These are phyloP conservation scores for Davidsoniella eucalypti DNA, from an alignment of 2,329 filamentous ascomycete genomes.

Conservation along the genomic window DNA sequence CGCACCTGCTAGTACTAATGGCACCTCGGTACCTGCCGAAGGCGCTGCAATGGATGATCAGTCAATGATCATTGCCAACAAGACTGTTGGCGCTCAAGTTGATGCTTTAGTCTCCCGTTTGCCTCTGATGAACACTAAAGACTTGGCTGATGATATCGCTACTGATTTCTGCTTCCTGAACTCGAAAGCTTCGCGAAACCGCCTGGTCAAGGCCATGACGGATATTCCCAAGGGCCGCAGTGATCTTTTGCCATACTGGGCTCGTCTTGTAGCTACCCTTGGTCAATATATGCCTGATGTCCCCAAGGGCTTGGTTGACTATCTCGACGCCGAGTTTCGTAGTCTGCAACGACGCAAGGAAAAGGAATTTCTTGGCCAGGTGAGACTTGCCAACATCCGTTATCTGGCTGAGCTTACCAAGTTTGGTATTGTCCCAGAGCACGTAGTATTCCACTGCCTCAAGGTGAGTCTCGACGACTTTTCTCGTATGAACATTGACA, in stretches of 20 bases:
- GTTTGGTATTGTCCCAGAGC: slow-evolving; percentile 93
- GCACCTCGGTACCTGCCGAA: slow-evolving; percentile 31
- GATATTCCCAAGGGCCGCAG: slow-evolving; percentile 89
- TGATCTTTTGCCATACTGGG: slow-evolving; percentile 79
- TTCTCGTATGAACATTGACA: slow-evolving; percentile 97
- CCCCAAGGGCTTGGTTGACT: slow-evolving; percentile 77
- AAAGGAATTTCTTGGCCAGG: slow-evolving; percentile 91
- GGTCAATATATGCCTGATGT: slow-evolving; percentile 89
- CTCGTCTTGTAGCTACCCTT: slow-evolving; percentile 81
- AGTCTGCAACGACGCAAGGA: slow-evolving; percentile 93
- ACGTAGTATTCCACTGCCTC: slow-evolving; percentile 96
- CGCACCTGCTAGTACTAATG: slow-evolving; percentile 25
- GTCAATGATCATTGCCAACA: slow-evolving; percentile 90
- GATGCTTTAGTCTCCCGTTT: slow-evolving; percentile 75
- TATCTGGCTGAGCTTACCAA: slow-evolving; percentile 96
- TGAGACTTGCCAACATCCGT: slow-evolving; percentile 86
- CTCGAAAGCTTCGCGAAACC: slow-evolving; percentile 91
- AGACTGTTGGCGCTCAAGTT: slow-evolving; percentile 92
- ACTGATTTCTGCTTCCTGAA: slow-evolving; percentile 98
- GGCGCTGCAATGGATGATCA: slow-evolving; percentile 52
- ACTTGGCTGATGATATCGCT: slow-evolving; percentile 77
- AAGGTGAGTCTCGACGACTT: slow-evolving; percentile 97
- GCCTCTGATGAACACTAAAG: slow-evolving; percentile 84
- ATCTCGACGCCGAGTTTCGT: slow-evolving; percentile 91
- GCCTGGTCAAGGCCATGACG: slow-evolving; percentile 79